Base-by-base conservation (phyloP, 768 basidiomycete species). In the Termitomyces sp. region DNA sequence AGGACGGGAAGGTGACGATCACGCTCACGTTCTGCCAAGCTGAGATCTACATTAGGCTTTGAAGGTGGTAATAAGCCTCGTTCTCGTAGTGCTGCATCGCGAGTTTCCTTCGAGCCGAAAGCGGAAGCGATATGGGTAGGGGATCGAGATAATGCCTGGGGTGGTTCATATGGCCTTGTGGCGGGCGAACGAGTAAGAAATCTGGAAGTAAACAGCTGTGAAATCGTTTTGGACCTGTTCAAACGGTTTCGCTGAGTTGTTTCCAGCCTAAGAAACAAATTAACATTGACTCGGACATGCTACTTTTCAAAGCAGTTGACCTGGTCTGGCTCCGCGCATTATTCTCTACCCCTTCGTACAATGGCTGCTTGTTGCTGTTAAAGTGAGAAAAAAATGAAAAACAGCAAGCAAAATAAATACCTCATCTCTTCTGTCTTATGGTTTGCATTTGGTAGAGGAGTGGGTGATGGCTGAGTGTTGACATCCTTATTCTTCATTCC, bases 81-180 rank as follows among this genome's bases (percentile, higher is more conserved):
- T 59, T 78, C 83, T 12, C 84, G 77, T 20, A 86, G 73, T 1
- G 85, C 84, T 3, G 81, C 83, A 43, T 84, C 79, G 20, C 80
- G 72, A 13, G 70, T 67, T 25, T 75, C 73, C 39, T 69, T 71
- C 6, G 73, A 57, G 5, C 62, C 65, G 50, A 63, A 62, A 54
- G 56, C 43, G 49, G 59, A 35, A 58, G 60, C 64, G 61, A 53
- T 52, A 57, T 32, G 54, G 56, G 55, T 44, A 54, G 60, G 50
- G 9, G 64, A 56, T 22, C 50, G 60, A 23, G 53, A 42, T 52
- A 51, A 36, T 22, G 57, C 15, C 45, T 53, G 50, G 43, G 61
- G n/a, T n/a, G n/a, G n/a, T n/a, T n/a, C n/a, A n/a, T n/a, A 39
- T 31, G 64, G 29, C 22, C 13, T 52, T 41, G 51, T 31, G 13